These are phyloP conservation scores for Pisolithus microcarpus DNA, from an alignment of 768 basidiomycete species.

Conservation along the genomic window DNA sequence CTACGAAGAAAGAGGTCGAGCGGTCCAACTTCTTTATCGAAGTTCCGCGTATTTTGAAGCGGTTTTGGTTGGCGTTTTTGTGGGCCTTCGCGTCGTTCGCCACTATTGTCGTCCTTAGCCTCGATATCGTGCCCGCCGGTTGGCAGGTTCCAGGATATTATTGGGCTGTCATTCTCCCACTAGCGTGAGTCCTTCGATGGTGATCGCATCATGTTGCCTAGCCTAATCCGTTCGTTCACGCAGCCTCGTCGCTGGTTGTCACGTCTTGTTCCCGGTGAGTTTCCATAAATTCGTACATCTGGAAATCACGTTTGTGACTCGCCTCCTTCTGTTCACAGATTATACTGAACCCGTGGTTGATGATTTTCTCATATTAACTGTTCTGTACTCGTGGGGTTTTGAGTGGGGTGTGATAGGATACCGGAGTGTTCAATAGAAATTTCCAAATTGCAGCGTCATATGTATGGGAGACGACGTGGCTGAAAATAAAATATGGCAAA, in stretches of 20 bases:
- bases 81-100: constrained; percentile 45
- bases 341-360: constrained; percentile 81
- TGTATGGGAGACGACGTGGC: too few species aligned
- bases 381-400: too few species aligned
- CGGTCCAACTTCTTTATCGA: constrained; percentile 88
- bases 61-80: constrained; percentile 63
- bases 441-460: too few species aligned
- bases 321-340: constrained; percentile 35
- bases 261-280: constrained; percentile 70
- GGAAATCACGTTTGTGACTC: neutral
- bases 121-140: constrained; percentile 46
- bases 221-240: neutral
- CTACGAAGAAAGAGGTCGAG: constrained; percentile 78
- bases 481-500: too few species aligned
- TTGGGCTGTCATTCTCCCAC: constrained; percentile 76
- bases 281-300: neutral
- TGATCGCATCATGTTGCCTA: neutral
- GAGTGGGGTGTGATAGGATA: too few species aligned
- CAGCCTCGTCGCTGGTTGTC: constrained; percentile 56
- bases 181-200: constrained; percentile 43
- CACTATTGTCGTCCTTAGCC: constrained; percentile 51
- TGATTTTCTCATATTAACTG: constrained; percentile 63
- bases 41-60: constrained; percentile 73
- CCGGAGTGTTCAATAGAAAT: too few species aligned
- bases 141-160: constrained; percentile 57